phyloP scores from a whole-genome alignment of 805 yeast genomes.

The Yarrowia hollandica region DNA sequence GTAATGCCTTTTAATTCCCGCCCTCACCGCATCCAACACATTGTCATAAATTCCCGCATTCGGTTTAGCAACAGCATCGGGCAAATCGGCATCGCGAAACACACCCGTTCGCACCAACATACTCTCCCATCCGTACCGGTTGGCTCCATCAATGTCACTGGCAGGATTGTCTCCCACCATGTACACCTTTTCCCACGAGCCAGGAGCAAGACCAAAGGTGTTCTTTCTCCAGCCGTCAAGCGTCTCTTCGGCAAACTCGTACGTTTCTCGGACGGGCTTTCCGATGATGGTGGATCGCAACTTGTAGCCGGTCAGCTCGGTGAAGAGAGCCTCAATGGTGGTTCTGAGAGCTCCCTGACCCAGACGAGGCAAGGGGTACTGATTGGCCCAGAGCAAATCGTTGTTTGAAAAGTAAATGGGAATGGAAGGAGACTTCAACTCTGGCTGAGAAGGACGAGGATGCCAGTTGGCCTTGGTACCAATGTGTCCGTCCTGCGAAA shows the following conservation, averaged over 20 bases:
- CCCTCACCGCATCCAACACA: constrained; percentile 53
- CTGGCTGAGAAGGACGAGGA: not conserved
- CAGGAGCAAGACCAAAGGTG: not conserved
- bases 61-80: constrained; percentile 46
- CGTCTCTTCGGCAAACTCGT: constrained; percentile 78
- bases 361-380: constrained; percentile 71
- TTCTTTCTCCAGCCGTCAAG: constrained; percentile 49
- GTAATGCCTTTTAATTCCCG: constrained; percentile 30
- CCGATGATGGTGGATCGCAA: constrained; percentile 67
- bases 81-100: constrained; percentile 56
- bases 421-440: constrained; percentile 50
- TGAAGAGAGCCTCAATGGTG: constrained; percentile 60
- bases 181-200: constrained; percentile 55
- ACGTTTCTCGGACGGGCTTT: constrained; percentile 76
- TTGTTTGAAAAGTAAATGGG: constrained; percentile 80
- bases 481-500: constrained; percentile 59
- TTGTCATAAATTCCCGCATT: constrained; percentile 50
- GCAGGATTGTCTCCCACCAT: constrained; percentile 99
- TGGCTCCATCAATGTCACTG: constrained; percentile 88
- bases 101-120: constrained; percentile 88
- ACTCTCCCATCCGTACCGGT: constrained; percentile 83
- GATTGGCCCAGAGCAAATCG: constrained; percentile 87
- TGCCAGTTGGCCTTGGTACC: constrained; percentile 55
- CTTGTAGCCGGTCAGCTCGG: constrained; percentile 52
- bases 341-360: constrained; percentile 89